A percentile compares a stretch with the other conserved stretches of the same genome.
Conservation (phyloP, 2,329 filamentous ascomycete genomes). For the Stagonosporopsis rhizophila region DNA sequence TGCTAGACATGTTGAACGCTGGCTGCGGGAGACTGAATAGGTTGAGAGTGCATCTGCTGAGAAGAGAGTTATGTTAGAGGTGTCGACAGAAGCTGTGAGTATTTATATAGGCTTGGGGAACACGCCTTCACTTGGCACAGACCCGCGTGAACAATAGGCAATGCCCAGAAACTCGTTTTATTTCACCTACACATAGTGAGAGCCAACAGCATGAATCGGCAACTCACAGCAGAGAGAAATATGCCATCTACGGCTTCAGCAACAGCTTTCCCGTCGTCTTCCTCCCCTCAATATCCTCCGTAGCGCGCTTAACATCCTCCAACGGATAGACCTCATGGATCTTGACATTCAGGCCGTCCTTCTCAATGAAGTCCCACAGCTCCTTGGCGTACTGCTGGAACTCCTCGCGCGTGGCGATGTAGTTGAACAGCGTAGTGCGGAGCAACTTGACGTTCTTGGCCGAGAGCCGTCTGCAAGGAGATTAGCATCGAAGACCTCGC, state of each 20-base stretch:
- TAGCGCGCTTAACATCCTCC: conserved; percentile 73
- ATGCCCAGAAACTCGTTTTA: not conserved
- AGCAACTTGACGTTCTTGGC: conserved; percentile 80
- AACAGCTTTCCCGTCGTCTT: conserved; percentile 86
- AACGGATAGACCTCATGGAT: conserved; percentile 82
- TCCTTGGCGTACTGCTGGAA: conserved; percentile 73
- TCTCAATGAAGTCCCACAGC: conserved; percentile 74
- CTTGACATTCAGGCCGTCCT: conserved; percentile 72
- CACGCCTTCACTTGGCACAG: not conserved
- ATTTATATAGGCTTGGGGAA: too few species aligned
- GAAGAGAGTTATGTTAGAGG: too few species aligned
- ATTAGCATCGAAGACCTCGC: not conserved
- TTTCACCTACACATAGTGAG: not conserved
- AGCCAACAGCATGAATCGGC: not conserved
- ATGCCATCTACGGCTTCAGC: conserved; percentile 57
- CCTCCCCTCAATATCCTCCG: conserved; percentile 77
- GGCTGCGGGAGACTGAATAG: too few species aligned
- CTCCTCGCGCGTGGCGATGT: conserved; percentile 66
- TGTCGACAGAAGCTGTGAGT: too few species aligned
- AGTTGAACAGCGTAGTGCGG: conserved; percentile 76
- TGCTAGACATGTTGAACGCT: too few species aligned
- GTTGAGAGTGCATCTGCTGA: too few species aligned
- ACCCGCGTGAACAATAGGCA: not conserved
- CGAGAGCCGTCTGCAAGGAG: conserved; percentile 57
- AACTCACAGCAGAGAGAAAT: not conserved